These are phyloP conservation scores for Endothia cerciana DNA, from an alignment of 2,329 filamentous ascomycete species.

Conservation along the genomic window DNA sequence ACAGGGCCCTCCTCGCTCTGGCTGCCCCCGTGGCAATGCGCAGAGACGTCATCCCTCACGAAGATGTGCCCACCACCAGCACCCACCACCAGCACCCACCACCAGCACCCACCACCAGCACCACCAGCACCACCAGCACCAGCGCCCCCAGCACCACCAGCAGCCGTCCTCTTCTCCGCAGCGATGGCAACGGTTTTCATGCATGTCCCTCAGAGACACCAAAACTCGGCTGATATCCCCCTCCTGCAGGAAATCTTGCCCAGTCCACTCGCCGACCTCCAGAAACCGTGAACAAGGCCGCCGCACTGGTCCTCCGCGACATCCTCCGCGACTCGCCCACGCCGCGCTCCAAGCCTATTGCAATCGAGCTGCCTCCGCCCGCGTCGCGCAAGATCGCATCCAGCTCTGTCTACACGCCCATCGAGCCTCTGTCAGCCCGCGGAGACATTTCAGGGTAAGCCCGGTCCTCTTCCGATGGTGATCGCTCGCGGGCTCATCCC, in stretches of 20 bases:
- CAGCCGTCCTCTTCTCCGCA: conserved; percentile 8
- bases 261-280: conserved; percentile 23
- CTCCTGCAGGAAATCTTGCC: conserved; percentile 12
- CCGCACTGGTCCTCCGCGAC: too few relatives aligned
- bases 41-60: conserved; percentile 18
- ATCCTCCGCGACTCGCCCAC: conserved; percentile 25
- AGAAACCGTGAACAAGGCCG: too few relatives aligned
- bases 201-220: conserved; percentile 2
- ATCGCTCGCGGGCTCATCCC: conserved; percentile 13
- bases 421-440: conserved; percentile 58
- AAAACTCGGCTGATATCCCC: not conserved
- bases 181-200: conserved; percentile 3
- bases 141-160: too few relatives aligned
- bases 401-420: conserved; percentile 47
- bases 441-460: conserved; percentile 63
- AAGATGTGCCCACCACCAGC: conserved; percentile 3
- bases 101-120: too few relatives aligned
- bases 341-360: conserved; percentile 51
- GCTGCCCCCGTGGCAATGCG: not conserved
- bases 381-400: conserved; percentile 43
- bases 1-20: not conserved
- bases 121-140: too few relatives aligned
- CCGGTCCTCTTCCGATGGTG: conserved; percentile 7
- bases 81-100: too few relatives aligned
- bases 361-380: conserved; percentile 52